Evolutionary conservation across 306 rosid genomes (phyloP).

Genomic region (Biancaea sappan): DNA sequence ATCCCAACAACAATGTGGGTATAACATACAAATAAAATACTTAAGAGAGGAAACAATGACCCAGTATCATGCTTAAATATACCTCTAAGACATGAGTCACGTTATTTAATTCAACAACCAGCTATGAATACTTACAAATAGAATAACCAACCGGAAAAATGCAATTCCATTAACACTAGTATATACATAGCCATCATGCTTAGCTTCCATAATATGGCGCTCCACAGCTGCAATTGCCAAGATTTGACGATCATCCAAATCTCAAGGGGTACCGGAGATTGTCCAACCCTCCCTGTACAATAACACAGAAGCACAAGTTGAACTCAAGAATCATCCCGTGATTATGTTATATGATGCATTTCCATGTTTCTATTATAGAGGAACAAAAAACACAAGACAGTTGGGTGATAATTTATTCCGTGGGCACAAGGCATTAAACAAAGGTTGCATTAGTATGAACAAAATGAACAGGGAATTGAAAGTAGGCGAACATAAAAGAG

Average conservation of each 20-base stretch:
- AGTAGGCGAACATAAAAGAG: not conserved
- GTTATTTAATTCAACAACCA: slow-evolving; percentile 9
- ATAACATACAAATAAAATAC: not conserved
- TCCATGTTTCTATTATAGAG: not conserved
- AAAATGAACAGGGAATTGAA: slow-evolving; percentile 1
- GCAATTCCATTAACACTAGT: slow-evolving; percentile 52
- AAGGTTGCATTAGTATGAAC: not conserved
- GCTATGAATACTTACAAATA: slow-evolving; percentile 46
- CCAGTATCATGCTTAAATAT: slow-evolving; percentile 2
- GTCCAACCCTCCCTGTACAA: slow-evolving; percentile 56
- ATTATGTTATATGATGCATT: not conserved
- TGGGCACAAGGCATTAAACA: not conserved
- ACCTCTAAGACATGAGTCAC: slow-evolving; percentile 1
- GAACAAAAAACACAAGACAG: not conserved
- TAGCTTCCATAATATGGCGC: slow-evolving; percentile 51
- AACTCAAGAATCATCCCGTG: not conserved
- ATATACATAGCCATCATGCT: slow-evolving; percentile 55
- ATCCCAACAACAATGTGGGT: not conserved
- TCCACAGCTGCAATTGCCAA: slow-evolving; percentile 69
- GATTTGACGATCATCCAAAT: slow-evolving; percentile 58
- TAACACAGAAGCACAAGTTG: slow-evolving; percentile 20
- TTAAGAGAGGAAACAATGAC: not conserved
- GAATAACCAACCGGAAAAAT: slow-evolving; percentile 55
- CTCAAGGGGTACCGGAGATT: slow-evolving; percentile 51
- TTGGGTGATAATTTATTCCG: not conserved